Base-by-base conservation (phyloP, 768 basidiomycete species). In the Tephrocybe rancida region DNA sequence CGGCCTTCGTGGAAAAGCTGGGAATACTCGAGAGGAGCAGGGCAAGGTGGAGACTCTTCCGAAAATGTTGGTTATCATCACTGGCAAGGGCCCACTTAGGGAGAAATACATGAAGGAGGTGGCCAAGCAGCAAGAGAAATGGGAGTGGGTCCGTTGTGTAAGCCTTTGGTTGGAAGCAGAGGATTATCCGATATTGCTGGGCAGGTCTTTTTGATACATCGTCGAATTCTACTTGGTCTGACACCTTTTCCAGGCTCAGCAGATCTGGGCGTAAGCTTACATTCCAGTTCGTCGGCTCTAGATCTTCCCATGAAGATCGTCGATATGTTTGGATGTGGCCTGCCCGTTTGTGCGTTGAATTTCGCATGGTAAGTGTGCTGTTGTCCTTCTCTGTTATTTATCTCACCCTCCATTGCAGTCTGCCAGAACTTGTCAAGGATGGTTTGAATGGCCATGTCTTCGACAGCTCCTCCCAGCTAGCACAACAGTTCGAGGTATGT, bases 221-320 rank as follows among this genome's bases (percentile, higher is more conserved):
- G 19, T 1, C 25, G 25, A 29, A 41, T n/a, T 13, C 16, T 27
- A 29, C 9, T n/a, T 38, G 29, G 3, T 37, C 38, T 5, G 44
- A 48, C 22, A 47, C 37, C 46, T 13, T 44, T 41, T 29, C 5
- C 57, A 93, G 92, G 94, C 27, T 88, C 92, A 3, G 92, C 95
- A 9, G 95, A 99, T 69, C 62, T 99, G 35, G 97, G 97, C 2
- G 81, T 98, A 52, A 94, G 86, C 56, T 72, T 99, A 45, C 97
- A 99, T 72, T 83, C 85, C 5, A 95, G 92, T 67, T 93, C 92
- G 0, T 95, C 92, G 2, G 89, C 83, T 1, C 72, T 95, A 52
- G 97, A 99, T 70, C 74, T 99, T 50, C 97, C 97, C 2, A 99
- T 99, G 97, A 99, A 99, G 70, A 86, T 99, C 4, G 94, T 99